Base-by-base conservation (phyloP, 2,329 filamentous ascomycete genomes). In the Neonectria faginata region DNA sequence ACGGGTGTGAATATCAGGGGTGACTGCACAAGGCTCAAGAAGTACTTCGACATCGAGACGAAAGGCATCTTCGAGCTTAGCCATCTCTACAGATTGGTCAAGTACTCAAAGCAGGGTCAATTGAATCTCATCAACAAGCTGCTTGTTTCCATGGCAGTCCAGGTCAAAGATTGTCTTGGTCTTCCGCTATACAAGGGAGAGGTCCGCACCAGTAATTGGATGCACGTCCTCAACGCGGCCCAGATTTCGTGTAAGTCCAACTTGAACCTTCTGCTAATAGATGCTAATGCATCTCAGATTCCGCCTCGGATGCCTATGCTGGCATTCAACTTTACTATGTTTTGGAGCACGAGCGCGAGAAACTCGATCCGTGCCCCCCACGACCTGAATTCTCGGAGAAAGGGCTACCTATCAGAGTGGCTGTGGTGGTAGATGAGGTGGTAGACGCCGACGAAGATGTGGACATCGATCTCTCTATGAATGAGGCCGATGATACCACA, bases 301-400 rank as follows among this genome's bases (percentile, higher is more conserved):
- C 92, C 10, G 93, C 93, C 12, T 90, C 92, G 1, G 93, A 97
- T 76, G 91, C 93, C 0, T 97, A 97, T 75, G 93, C 92, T 64
- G 88, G 89, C 47, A 79, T 91, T 11, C 90, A 92, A 60, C 81
- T 97, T 1, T 97, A 88, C 73, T 83, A 92, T 64, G 84, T 86
- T 1, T 81, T 97, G 48, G 90, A 97, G 62, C 80, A 86, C 54
- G 87, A 91, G 71, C 85, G 94, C 16, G 83, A 87, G 70, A 80
- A 82, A 7, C 81, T 97, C 65, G 79, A 87, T 12, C 93, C 93
- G 1, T 85, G 81, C 2, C 94, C 94, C 5, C 91, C 92, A 3
- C 82, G 87, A 7, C 93, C 94, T 1, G 83, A 85, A 16, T 85
- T 88, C 70, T 89, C 87, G 3, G 94, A 97, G 74, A 81, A 89